phyloP scores from a whole-genome alignment of 345 rosid genomes.

The Gossypioides kirkii region DNA sequence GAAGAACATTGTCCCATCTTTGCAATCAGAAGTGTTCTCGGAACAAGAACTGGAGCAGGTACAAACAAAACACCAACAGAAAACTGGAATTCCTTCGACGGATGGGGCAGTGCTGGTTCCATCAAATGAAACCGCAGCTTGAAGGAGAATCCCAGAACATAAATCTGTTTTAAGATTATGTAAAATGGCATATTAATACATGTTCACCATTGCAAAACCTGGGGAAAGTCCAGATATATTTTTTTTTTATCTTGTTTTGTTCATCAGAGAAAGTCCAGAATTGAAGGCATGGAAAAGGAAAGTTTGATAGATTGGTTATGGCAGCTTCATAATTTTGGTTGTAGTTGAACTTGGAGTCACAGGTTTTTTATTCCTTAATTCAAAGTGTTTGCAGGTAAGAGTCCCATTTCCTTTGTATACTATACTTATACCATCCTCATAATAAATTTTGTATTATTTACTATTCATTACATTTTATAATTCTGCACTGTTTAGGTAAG shows the following conservation, averaged over 20 bases:
- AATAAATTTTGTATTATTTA: neutral
- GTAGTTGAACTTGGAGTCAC: neutral
- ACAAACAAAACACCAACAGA: slow-evolving; percentile 34
- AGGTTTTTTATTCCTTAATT: neutral
- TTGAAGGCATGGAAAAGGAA: neutral
- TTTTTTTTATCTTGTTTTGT: too few relatives aligned
- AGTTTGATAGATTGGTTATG: neutral
- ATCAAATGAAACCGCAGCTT: slow-evolving; percentile 23
- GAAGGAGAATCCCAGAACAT: neutral
- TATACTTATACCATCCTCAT: neutral
- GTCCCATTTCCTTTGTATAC: slow-evolving; percentile 19
- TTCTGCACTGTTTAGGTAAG: too few relatives aligned
- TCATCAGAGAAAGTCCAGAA: neutral
- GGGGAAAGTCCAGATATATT: neutral
- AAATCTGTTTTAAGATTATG: neutral
- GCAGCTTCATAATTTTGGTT: neutral
- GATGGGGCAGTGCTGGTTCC: slow-evolving; percentile 19
- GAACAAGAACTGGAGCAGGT: slow-evolving; percentile 44
- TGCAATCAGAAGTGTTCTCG: slow-evolving; percentile 57
- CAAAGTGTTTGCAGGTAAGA: neutral
- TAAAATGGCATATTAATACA: neutral
- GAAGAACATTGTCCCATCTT: slow-evolving; percentile 46
- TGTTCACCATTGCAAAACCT: neutral
- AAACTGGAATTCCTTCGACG: slow-evolving; percentile 19
- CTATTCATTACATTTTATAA: too few relatives aligned